phyloP scores from a whole-genome alignment of 495 filamentous ascomycete species.

The Penicillium tannophilum region DNA sequence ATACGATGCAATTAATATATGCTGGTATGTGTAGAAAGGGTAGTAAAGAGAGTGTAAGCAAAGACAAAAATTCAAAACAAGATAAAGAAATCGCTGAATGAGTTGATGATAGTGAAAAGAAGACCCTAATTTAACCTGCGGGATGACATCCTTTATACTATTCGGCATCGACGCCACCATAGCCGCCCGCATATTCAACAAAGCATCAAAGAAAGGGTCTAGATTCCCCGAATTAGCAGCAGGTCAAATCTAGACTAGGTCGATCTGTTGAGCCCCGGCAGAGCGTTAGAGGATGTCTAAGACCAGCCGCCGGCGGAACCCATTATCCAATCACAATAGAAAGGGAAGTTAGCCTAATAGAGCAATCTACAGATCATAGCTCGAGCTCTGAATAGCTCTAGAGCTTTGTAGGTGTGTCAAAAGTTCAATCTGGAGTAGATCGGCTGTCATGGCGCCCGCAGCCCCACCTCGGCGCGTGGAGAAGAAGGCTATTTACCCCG shows the following conservation, averaged over 20 bases:
- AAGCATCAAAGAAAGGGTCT: slow-evolving; percentile 10
- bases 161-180: neutral
- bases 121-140: neutral
- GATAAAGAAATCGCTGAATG: slow-evolving; percentile 15
- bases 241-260: slow-evolving; percentile 17
- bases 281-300: slow-evolving; percentile 4
- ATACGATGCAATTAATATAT: neutral
- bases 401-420: neutral
- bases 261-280: slow-evolving; percentile 4
- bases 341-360: neutral
- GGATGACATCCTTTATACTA: slow-evolving; percentile 16
- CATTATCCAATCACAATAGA: neutral
- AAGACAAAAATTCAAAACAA: slow-evolving; percentile 1
- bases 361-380: neutral
- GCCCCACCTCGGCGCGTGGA: slow-evolving; percentile 38
- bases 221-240: slow-evolving; percentile 25
- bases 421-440: neutral
- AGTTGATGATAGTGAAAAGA: slow-evolving; percentile 16
- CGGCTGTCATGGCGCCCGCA: neutral
- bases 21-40: neutral
- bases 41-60: neutral
- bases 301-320: neutral
- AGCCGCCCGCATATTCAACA: neutral
- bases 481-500: slow-evolving; percentile 20
- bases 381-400: neutral